phyloP scores from a whole-genome alignment of 371 early-diverging fungal genomes.

The Actinomortierella wolfii region DNA sequence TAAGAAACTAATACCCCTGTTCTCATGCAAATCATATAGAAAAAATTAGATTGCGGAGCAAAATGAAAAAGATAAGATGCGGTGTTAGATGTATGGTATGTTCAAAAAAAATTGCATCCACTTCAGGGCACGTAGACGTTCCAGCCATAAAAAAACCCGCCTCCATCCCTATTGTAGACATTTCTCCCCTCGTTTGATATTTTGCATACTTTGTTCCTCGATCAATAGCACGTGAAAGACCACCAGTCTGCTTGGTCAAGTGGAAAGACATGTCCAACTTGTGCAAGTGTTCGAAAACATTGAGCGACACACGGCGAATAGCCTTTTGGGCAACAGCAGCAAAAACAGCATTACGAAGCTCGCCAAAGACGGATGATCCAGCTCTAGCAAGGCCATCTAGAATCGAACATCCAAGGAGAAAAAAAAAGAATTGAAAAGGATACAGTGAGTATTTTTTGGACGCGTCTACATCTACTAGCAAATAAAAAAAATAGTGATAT shows the following conservation, averaged over 20 bases:
- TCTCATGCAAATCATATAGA: slow-evolving; percentile 5
- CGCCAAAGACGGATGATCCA: slow-evolving; percentile 83
- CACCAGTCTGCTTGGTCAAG: slow-evolving; percentile 92
- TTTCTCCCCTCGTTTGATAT: no score
- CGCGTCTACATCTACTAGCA: not conserved
- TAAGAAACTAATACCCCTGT: slow-evolving; percentile 91
- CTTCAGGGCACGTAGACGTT: no score
- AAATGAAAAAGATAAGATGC: not conserved
- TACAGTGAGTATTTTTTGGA: not conserved
- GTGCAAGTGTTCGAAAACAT: slow-evolving; percentile 89
- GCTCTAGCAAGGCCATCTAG: slow-evolving; percentile 88
- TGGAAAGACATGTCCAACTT: slow-evolving; percentile 89
- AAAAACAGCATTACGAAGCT: slow-evolving; percentile 94
- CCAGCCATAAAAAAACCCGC: no score
- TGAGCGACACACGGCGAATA: slow-evolving; percentile 84
- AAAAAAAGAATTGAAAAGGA: not conserved
- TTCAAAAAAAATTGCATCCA: no score
- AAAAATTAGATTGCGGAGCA: not conserved
- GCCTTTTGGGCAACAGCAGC: slow-evolving; percentile 94
- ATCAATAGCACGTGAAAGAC: slow-evolving; percentile 93
- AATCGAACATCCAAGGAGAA: not conserved
- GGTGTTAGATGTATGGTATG: no score
- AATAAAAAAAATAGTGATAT: not conserved
- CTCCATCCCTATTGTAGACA: no score
- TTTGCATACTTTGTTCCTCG: slow-evolving; percentile 88